Base-by-base conservation (phyloP, 768 basidiomycete genomes). In the Pleurotus platypus region DNA sequence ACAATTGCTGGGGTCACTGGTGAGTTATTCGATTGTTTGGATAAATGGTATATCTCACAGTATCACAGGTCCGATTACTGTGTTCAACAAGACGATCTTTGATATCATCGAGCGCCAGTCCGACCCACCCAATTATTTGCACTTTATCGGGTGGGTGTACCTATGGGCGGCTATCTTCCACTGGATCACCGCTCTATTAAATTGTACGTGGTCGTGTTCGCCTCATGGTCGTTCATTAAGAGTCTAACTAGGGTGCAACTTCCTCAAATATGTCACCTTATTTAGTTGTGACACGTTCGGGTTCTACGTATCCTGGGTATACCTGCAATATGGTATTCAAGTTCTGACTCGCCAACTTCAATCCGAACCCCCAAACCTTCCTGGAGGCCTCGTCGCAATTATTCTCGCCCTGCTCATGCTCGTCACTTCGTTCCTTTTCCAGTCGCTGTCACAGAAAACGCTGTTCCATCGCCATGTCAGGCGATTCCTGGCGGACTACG, bases 271-370 rank as follows among this genome's bases (percentile, higher is more conserved):
- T 62, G 92, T 94, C 22, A 94, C 93, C 0, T 76, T 90, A 5
- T 94, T 95, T 70, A 87, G 92, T 18, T 94, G 92, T 67, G 92
- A 94, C 62, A 93, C 90, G 0, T 95, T 94, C 63, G 92, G 93
- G 1, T 95, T 94, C 70, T 95, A 94, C 68, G 92, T 95, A 1
- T 88, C 90, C 15, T 93, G 89, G 83, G 90, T 91, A 1, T 93
- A 92, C 63, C 78, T 91, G 5, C 91, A 96, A 71, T 95, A 95
- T 60, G 92, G 92, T 30, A 82, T 92, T 12, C 93, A 94, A 71
- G 84, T 93, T 18, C 74, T 89, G 58, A 89, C 87, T 1, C 80
- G 90, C 40, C 90, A 93, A 64, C 84, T 94, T 49, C 61, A 70
- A 53, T 49, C 67, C 30, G 60, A 71, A 35, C 64, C 69, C 11